These are phyloP conservation scores for Xylaria digitata DNA, from an alignment of 2,329 filamentous ascomycete genomes.

Conservation along the genomic window DNA sequence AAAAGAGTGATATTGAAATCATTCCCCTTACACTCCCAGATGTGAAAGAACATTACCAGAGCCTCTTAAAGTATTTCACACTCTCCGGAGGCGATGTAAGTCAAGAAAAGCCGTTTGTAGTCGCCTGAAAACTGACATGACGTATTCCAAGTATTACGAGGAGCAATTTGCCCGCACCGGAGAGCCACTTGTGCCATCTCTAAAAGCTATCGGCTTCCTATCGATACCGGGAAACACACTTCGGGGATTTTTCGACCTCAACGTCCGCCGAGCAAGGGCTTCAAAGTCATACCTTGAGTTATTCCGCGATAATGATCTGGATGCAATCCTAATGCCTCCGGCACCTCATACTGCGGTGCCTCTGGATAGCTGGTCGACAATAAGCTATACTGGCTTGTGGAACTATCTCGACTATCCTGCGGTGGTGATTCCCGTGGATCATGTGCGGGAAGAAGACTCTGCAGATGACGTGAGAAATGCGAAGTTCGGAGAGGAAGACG, in stretches of 20 bases:
- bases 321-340: constrained; percentile 64
- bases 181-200: constrained; percentile 63
- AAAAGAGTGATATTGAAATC: constrained; percentile 56
- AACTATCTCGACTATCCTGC: constrained; percentile 68
- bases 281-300: constrained; percentile 43
- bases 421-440: constrained; percentile 61
- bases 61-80: neutral
- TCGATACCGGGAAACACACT: constrained; percentile 39
- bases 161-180: constrained; percentile 58
- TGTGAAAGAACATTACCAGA: neutral
- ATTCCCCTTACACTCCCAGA: neutral
- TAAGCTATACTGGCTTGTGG: constrained; percentile 67
- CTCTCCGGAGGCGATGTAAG: neutral
- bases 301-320: constrained; percentile 51
- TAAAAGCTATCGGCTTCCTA: constrained; percentile 51
- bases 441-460: constrained; percentile 43
- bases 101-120: neutral
- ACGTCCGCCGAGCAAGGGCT: constrained; percentile 43
- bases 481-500: constrained; percentile 42
- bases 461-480: constrained; percentile 45
- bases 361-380: constrained; percentile 57
- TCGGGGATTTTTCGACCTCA: constrained; percentile 44
- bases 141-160: constrained; percentile 55
- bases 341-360: constrained; percentile 63
- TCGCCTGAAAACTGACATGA: neutral